These are phyloP conservation scores for Colletotrichum orbiculare DNA, from an alignment of 2,329 filamentous ascomycete species.

Conservation along the genomic window DNA sequence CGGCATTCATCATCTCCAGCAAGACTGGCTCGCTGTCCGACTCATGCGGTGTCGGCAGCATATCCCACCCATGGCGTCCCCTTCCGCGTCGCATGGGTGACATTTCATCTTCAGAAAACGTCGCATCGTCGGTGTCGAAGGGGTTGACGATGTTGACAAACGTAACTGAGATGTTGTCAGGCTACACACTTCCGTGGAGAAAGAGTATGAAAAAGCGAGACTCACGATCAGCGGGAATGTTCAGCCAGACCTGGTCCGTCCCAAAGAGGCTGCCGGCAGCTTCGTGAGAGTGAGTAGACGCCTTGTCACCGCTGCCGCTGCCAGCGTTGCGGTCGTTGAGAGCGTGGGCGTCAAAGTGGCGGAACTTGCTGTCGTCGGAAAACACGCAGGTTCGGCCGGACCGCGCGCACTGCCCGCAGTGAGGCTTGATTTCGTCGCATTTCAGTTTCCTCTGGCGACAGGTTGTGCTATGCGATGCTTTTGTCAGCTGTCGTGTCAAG, in stretches of 20 bases:
- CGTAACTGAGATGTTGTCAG: background rate
- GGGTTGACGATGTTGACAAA: conserved; percentile 3
- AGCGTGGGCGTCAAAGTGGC: background rate
- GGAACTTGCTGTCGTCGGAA: conserved; percentile 9
- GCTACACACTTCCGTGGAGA: no score
- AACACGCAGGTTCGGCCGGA: conserved; percentile 33
- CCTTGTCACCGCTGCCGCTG: background rate
- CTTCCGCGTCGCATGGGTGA: no score
- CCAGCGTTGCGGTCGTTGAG: background rate
- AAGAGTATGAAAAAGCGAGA: background rate
- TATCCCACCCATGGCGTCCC: background rate
- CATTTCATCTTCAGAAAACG: background rate
- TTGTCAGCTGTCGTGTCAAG: background rate
- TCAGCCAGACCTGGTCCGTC: conserved; percentile 6
- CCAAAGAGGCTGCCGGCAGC: background rate
- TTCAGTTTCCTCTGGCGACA: conserved; percentile 41
- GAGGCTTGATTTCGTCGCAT: conserved; percentile 41
- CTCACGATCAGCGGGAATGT: background rate
- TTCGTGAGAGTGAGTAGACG: background rate
- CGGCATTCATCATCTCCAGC: no score
- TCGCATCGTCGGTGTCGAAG: background rate
- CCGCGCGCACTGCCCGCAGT: conserved; percentile 39
- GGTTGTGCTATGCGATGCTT: conserved; percentile 13
- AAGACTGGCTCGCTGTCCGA: no score
- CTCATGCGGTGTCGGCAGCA: no score